Base-by-base conservation (phyloP, 108 stramenopile genomes). In the Skeletonema marinoi region DNA sequence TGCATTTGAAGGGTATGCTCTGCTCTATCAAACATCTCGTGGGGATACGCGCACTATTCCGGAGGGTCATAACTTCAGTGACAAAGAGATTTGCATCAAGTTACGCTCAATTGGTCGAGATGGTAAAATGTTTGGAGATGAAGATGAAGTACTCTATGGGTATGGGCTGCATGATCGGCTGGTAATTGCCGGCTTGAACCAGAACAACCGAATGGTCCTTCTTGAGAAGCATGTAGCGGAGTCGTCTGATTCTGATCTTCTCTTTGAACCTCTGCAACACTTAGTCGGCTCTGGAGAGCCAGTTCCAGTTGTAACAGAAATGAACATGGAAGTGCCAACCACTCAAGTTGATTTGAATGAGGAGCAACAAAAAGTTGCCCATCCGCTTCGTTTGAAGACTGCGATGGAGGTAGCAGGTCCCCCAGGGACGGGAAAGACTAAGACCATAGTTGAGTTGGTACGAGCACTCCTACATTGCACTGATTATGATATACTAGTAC, bases 371-470 rank as follows among this genome's bases (percentile, higher is more conserved):
- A 68, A 73, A 25, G 83, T 87, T 30, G 83, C 86, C 10, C 79
- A 87, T 60, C 86, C 86, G 29, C 44, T 84, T 12, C 17, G 12
- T 9, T 41, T 87, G 25, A 80, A 72, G 50, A 87, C 83, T 51
- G 86, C 86, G 32, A 81, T 77, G 70, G 86, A 87, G 69, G 86
- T 87, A 30, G 86, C 86, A 21, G 86, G 86, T 4, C 86, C 86
- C 8, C 86, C 86, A 38, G 74, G 83, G 10, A 84, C 86, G 1
- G 86, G 86, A 5, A 87, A 87, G 62, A 87, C 83, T 11, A 81
- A 81, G 51, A 84, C 86, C 0, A 87, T 87, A 19, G 75, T 79
- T 33, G 86, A 84, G 68, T 71, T 87, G 29, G 77, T 83, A 4
- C 60, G 80, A n/a, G 72, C 74, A 5, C 74, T 87, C 51, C 71